Evolutionary conservation across 352 stramenopile genomes (phyloP).

Genomic region (Chrysophaeum taylorii): DNA sequence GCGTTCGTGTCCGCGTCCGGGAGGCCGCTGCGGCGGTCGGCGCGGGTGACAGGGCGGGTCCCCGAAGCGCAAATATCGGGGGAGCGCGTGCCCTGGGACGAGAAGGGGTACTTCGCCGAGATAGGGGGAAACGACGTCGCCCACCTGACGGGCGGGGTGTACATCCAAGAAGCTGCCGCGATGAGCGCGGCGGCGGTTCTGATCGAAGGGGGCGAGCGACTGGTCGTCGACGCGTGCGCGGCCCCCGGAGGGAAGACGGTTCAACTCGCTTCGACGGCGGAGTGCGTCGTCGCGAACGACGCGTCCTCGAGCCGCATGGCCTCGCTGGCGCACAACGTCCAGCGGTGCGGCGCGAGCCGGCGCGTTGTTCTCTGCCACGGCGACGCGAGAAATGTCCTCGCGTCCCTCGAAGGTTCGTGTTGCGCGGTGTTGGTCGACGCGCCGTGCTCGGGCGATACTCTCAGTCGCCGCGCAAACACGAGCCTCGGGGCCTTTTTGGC

Average conservation of each 20-base stretch:
- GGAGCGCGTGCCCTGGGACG: too few relatives aligned
- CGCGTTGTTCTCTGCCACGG: neutral
- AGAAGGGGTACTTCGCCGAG: too few relatives aligned
- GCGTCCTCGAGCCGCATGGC: neutral
- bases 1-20: too few relatives aligned
- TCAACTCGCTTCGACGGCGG: neutral
- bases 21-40: too few relatives aligned
- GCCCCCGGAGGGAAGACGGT: slow-evolving; percentile 11
- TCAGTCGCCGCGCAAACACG: neutral
- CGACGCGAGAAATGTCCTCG: neutral
- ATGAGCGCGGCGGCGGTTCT: neutral
- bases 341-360: neutral
- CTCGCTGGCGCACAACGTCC: neutral
- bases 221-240: slow-evolving; percentile 4
- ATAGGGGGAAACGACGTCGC: neutral
- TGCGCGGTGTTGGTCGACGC: neutral
- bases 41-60: too few relatives aligned
- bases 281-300: slow-evolving; percentile 4
- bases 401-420: neutral
- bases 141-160: neutral
- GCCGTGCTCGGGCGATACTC: slow-evolving; percentile 10
- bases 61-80: too few relatives aligned
- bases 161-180: slow-evolving; percentile 1
- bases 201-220: neutral
- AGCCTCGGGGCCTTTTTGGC: too few relatives aligned